Evolutionary conservation across 2,329 filamentous ascomycete species (phyloP), one percentile per base, ranked within the genome.

Genomic region (Gyromitra esculenta): DNA sequence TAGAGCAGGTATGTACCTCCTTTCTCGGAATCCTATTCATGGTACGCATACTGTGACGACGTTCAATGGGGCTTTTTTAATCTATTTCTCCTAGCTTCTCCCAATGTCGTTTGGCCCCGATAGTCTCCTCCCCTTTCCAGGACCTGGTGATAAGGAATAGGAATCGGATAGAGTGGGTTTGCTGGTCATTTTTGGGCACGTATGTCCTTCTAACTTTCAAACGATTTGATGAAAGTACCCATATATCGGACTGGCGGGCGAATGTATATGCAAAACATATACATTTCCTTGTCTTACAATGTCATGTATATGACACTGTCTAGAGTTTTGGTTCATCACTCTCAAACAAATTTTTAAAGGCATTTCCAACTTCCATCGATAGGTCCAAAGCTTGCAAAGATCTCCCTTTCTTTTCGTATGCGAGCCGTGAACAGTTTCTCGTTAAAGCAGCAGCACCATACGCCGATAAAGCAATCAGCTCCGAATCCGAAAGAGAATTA

Each of bases 351-450:
- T 90, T 89, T 81, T 92, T 83, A 83, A 97, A 98, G 0, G 94
- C 92, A 43, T 86, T 86, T 81, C 97, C 91, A 8, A 99, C 92
- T 84, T 97, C 91, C 18, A 96, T 93, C 0, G 95, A 97, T 82
- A 99, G 85, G 84, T 98, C 96, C 80, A 92, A 94, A 0, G 96
- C 96, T 85, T 98, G 96, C 82, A 99, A 85, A 82, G 92, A 93
- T 79, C 96, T 88, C 0, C 96, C 95, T 81, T 91, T 92, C 83
- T 94, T 92, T 81, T 89, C 87, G 84, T 96, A 99, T 0, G 96
- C 96, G 75, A 94, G 85, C 64, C 93, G 88, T 21, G 95, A 97
- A 82, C 92, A 97, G 83, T 97, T 94, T 83, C 95, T 90, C 75
- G 96, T 98, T 73, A 99, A 89, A 21, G 91, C 89, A 81, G 92